Evolutionary conservation across 1,284 basidiomycete species (phyloP).

Genomic region (Hymenochaete sp.): DNA sequence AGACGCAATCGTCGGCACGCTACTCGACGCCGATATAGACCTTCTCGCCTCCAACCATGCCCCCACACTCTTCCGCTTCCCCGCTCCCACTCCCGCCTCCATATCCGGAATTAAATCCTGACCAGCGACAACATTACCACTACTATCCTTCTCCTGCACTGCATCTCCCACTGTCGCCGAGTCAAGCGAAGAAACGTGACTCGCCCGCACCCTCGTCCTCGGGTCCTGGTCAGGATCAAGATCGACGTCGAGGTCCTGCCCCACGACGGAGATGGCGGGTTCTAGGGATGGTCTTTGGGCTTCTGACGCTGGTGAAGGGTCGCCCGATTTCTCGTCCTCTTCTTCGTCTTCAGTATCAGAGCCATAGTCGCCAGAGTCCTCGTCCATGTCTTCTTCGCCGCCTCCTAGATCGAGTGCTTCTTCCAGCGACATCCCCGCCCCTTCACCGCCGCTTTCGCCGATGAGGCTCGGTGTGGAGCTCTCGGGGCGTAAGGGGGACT

Average conservation of each 20-base stretch:
- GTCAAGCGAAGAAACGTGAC: background rate
- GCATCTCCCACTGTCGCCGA: background rate
- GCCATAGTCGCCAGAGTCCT: constrained; percentile 19
- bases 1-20: too few relatives aligned
- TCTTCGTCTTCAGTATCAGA: constrained; percentile 20
- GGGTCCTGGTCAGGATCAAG: constrained; percentile 22
- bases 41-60: too few relatives aligned
- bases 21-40: too few relatives aligned
- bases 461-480: constrained; percentile 21
- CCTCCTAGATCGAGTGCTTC: constrained; percentile 43
- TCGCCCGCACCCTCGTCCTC: background rate
- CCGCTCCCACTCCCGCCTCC: background rate
- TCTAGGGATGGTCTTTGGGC: constrained; percentile 21
- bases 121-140: background rate
- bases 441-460: constrained; percentile 21
- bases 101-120: background rate
- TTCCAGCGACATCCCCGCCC: constrained; percentile 22
- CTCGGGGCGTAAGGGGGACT: constrained; percentile 21
- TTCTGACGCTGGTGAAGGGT: constrained; percentile 18
- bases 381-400: constrained; percentile 17
- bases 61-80: too few relatives aligned
- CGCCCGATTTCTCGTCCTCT: constrained; percentile 22
- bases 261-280: constrained; percentile 21
- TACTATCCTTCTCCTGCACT: background rate
- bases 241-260: constrained; percentile 21